Percentiles rank a stretch among this genome's conserved stretches.
phyloP scores from a whole-genome alignment of 768 basidiomycete genomes.

The Pisolithus microcarpus region DNA sequence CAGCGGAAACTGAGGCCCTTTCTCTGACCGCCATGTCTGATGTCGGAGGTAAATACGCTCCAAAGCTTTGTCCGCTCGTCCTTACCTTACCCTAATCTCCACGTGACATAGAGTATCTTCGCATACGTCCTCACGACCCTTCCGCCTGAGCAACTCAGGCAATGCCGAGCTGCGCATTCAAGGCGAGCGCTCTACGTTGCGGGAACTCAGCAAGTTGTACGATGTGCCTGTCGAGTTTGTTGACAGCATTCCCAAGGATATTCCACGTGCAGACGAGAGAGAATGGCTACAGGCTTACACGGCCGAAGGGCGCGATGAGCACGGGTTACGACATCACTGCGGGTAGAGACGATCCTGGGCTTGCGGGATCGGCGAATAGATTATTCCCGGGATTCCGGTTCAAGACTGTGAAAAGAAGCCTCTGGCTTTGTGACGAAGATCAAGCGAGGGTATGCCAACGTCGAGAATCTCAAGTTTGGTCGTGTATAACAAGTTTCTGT shows the following conservation, averaged over 20 bases:
- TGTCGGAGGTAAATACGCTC: slow-evolving; percentile 15
- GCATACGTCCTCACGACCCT: slow-evolving; percentile 19
- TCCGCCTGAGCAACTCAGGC: slow-evolving; percentile 7
- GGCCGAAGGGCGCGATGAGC: slow-evolving; percentile 14
- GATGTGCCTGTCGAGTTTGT: slow-evolving; percentile 11
- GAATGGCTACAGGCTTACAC: slow-evolving; percentile 10
- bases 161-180: slow-evolving; percentile 18
- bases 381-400: slow-evolving; percentile 17
- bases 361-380: slow-evolving; percentile 16
- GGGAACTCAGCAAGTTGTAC: slow-evolving; percentile 10
- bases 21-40: slow-evolving; percentile 18
- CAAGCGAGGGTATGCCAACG: no score
- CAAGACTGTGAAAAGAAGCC: slow-evolving; percentile 12
- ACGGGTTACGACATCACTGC: slow-evolving; percentile 15
- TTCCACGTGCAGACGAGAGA: slow-evolving; percentile 7
- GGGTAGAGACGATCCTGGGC: slow-evolving; percentile 5
- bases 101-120: slow-evolving; percentile 18
- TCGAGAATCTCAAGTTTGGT: no score
- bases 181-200: slow-evolving; percentile 14
- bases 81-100: background rate
- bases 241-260: slow-evolving; percentile 11
- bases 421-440: background rate
- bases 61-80: no score
- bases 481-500: no score
- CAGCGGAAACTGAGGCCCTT: slow-evolving; percentile 14